Evolutionary conservation across 345 rosid genomes (phyloP), one percentile per base, ranked within the genome.

Genomic region (Cardamine resedifolia): DNA sequence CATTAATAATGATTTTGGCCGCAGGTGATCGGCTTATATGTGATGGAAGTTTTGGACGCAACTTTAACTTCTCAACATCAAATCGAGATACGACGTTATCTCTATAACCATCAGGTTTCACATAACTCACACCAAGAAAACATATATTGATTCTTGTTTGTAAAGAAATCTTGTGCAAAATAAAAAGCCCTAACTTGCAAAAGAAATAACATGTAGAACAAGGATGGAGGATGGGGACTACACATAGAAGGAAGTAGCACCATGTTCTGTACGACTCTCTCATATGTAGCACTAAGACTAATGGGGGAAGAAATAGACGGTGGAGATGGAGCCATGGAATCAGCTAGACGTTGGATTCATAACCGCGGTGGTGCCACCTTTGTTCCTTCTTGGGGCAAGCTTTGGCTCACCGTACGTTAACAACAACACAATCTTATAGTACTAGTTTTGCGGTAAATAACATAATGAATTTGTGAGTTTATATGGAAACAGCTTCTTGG

Each of bases 31-130:
- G 66, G 81, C 2, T 78, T 86, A 60, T 81, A 53, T 27, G 83
- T 83, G 26, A 90, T 78, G 6, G 89, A 85, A 53, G 85, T 67
- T 11, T 21, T 87, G 14, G 64, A 70, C 4, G 19, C 68, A 24
- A 61, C 77, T n/a, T 57, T 90, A 52, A 20, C 70, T 0, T 0
- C 41, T 1, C 60, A 82, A 14, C 89, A 88, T 72, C 84, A 67
- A 49, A 52, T 20, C 2, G 90, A 88, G 66, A 84, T 90, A 12
- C 57, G 83, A 0, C 86, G 92, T 9, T 85, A 88, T 66, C 64
- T 88, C 0, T 85, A 82, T 52, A 90, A 90, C 36, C 97, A 90
- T 44, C 97, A 90, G 90, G 96, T 87, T 48, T 55, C 7, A 47
- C 24, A 47, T 19, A 12, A 47, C 11, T 55, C 18, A 52, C 26